Base-by-base conservation (phyloP, 2,329 filamentous ascomycete genomes). In the Penicillium frequentans region DNA sequence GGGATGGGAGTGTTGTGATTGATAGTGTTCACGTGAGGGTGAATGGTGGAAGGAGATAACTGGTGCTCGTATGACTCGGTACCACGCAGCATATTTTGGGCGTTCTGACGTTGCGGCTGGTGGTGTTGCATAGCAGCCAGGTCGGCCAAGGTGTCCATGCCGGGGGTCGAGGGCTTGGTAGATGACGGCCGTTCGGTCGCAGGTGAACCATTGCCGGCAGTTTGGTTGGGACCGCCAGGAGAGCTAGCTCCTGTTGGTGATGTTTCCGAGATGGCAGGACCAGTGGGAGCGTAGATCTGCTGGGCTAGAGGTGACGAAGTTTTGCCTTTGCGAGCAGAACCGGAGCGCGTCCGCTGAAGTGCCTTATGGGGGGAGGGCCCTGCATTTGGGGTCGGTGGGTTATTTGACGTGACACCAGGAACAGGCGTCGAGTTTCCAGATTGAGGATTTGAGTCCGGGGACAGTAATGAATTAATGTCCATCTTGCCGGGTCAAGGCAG, bases 111-210 rank as follows among this genome's bases (percentile, higher is more conserved):
- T 54, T 75, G 71, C 8, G 75, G 72, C 55, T 79, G 76, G 52
- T 78, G 77, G 54, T 75, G 76, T 65, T 80, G 78, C 72, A 79
- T 77, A 14, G 77, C 75, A 37, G 78, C 77, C 29, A 79, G 66
- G 58, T 81, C 79, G 27, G 77, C 77, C 53, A 81, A 65, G n/a
- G 76, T 76, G 59, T 81, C 79, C 72, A 81, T 79, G n/a, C 76
- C 77, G 3, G 75, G 73, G 5, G 77, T 79, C 13, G 79, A 77
- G 2, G 75, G 70, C 39, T 77, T 73, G 59, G 76, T 70, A 23
- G 72, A 67, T n/a, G 71, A 64, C 44, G 69, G 68, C 33, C 70
- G 65, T 8, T 74, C 70, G 39, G 67, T 64, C 19, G 69, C 68
- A 19, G 72, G 69, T 3, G 75, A 70, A 46, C 70, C 75, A 53